Evolutionary conservation across 192 early-diverging fungal species (phyloP), one percentile per base, ranked within the genome.

Genomic region (Entophlyctis luteolus): DNA sequence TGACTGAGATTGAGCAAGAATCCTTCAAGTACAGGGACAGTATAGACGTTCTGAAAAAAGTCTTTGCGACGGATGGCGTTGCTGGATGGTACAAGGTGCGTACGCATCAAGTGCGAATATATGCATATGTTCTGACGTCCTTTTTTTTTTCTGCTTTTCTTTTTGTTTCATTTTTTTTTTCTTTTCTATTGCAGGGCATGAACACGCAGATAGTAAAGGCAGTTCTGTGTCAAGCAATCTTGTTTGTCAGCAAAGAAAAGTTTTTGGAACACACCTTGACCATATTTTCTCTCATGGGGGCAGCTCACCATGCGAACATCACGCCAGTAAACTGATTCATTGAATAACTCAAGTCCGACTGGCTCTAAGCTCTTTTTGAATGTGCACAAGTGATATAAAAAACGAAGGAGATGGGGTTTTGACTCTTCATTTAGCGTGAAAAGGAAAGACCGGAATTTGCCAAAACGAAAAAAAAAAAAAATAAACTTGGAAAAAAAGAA

Each of bases 211-310:
- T 99, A 63, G 81, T 88, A 70, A 99, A 99, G 82, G 97, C 94
- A n/a, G 97, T 99, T n/a, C 79, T 99, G 56, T 93, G 92, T 5
- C 97, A 99, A 73, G 95, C 97, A n/a, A 82, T 99, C 62, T 77
- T 99, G 53, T 95, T 99, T 72, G 90, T 94, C 77, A 87, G 90
- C 77, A 98, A 95, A 75, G 97, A 99, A 72, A 87, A 94, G 72
- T 84, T 96, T 59, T 87, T 86, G 20, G 73, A 76, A 31, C 90
- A 88, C 67, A 90, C 90, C 16, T 63, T 92, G 6, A 23, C 89
- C 4, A 38, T 87, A 22, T 91, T 87, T 34, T 22, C 67, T 10
- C 38, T 77, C 23, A 38, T 81, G 5, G 58, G 48, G 25, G 57
- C 37, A 16, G 38, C 32, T 33, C 2, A 56, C 39, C 39, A 42